Evolutionary conservation across 495 filamentous ascomycete species (phyloP).

Genomic region (Daldinia bambusicola): DNA sequence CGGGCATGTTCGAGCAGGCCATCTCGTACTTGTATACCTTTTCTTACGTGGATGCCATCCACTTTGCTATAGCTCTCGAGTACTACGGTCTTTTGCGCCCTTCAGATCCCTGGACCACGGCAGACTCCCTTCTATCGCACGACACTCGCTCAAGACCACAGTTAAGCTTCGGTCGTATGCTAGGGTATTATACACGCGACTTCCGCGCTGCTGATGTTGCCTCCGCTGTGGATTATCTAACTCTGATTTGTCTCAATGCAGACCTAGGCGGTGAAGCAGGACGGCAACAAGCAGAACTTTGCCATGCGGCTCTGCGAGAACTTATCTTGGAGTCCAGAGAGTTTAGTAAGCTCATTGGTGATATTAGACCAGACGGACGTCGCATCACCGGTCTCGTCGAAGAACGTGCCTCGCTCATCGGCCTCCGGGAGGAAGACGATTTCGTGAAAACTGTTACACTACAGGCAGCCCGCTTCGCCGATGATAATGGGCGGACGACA

Average conservation of each 20-base stretch:
- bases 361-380: slow-evolving; percentile 82
- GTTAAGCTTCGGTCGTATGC: slow-evolving; percentile 91
- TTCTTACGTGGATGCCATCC: slow-evolving; percentile 89
- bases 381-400: slow-evolving; percentile 88
- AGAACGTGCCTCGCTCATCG: slow-evolving; percentile 85
- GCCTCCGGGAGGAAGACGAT: slow-evolving; percentile 77
- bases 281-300: slow-evolving; percentile 79
- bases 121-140: slow-evolving; percentile 76
- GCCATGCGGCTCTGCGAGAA: slow-evolving; percentile 94
- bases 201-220: slow-evolving; percentile 89
- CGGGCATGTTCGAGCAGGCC: slow-evolving; percentile 95
- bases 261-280: slow-evolving; percentile 80
- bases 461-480: slow-evolving; percentile 88
- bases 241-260: slow-evolving; percentile 89
- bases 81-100: slow-evolving; percentile 94
- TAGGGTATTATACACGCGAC: slow-evolving; percentile 94
- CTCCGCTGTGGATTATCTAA: slow-evolving; percentile 92
- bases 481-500: slow-evolving; percentile 90
- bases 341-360: slow-evolving; percentile 91
- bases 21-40: slow-evolving; percentile 88
- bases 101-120: slow-evolving; percentile 73
- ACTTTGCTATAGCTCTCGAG: slow-evolving; percentile 89
- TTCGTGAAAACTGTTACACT: slow-evolving; percentile 88
- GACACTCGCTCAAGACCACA: slow-evolving; percentile 81
- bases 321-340: slow-evolving; percentile 93